Evolutionary conservation across 2,329 filamentous ascomycete genomes (phyloP).

Genomic region (Pestalotiopsis sp.): DNA sequence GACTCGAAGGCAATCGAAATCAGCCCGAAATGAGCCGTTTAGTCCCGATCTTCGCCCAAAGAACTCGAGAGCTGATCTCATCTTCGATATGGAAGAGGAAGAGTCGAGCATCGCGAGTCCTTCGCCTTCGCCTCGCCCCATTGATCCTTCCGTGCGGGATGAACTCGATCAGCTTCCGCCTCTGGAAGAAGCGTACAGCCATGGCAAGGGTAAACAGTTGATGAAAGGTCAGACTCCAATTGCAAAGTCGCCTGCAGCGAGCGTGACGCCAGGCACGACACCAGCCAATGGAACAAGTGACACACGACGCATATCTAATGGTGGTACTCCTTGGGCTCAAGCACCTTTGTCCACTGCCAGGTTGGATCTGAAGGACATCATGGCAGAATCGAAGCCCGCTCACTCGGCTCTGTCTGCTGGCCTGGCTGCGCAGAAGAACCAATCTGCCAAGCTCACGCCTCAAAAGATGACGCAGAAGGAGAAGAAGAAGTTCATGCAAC

Average conservation of each 20-base stretch:
- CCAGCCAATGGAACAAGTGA: conserved; percentile 14
- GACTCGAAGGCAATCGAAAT: conserved; percentile 47
- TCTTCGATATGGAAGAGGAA: conserved; percentile 94
- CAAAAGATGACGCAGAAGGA: conserved; percentile 87
- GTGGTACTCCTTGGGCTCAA: conserved; percentile 50
- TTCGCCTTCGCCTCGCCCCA: conserved; percentile 25
- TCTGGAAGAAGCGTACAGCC: conserved; percentile 38
- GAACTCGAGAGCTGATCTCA: conserved; percentile 73
- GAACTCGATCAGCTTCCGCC: conserved; percentile 32
- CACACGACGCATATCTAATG: conserved; percentile 20
- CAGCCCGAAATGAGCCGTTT: conserved; percentile 53
- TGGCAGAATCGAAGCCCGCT: conserved; percentile 58
- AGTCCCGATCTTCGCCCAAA: conserved; percentile 71
- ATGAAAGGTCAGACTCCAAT: conserved; percentile 15
- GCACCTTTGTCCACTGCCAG: conserved; percentile 59
- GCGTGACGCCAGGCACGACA: conserved; percentile 9
- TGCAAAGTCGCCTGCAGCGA: conserved; percentile 15
- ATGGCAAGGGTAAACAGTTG: conserved; percentile 38
- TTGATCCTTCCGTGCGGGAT: conserved; percentile 15
- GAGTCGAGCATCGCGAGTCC: conserved; percentile 37
- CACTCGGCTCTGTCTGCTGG: conserved; percentile 56
- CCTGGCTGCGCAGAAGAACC: conserved; percentile 52
- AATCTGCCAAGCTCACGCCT: conserved; percentile 39
- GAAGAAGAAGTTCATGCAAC: conserved; percentile 79
- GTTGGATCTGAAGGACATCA: conserved; percentile 75